phyloP scores from a whole-genome alignment of 2,329 filamentous ascomycete species.

The Pseudopithomyces maydicus region DNA sequence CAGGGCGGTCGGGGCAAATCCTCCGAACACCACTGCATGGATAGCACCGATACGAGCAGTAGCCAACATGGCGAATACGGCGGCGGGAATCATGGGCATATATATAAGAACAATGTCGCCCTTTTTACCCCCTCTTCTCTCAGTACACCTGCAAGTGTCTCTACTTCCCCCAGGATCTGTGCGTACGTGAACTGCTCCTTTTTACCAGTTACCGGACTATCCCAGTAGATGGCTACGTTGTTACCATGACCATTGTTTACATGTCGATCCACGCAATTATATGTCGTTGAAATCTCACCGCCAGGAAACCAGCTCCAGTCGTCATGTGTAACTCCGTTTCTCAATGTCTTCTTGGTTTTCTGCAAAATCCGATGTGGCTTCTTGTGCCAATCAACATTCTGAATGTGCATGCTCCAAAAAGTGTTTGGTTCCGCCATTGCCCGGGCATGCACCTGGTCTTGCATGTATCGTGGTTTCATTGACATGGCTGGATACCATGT shows the following conservation, averaged over 20 bases:
- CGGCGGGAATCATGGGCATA: slow-evolving; percentile 96
- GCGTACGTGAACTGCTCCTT: slow-evolving; percentile 77
- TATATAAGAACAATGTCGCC: slow-evolving; percentile 91
- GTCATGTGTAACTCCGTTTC: slow-evolving; percentile 66
- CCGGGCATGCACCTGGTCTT: slow-evolving; percentile 55
- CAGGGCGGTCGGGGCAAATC: slow-evolving; percentile 80
- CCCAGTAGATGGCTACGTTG: slow-evolving; percentile 79
- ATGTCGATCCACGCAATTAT: slow-evolving; percentile 90
- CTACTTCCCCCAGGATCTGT: slow-evolving; percentile 77
- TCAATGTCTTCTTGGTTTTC: slow-evolving; percentile 66
- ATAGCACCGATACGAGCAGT: slow-evolving; percentile 81
- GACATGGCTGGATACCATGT: not conserved
- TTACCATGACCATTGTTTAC: slow-evolving; percentile 76
- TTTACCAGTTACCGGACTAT: slow-evolving; percentile 78
- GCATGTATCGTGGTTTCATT: slow-evolving; percentile 35
- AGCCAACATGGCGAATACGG: slow-evolving; percentile 84
- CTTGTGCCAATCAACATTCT: slow-evolving; percentile 80
- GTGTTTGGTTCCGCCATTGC: slow-evolving; percentile 71
- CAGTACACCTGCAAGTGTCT: slow-evolving; percentile 79
- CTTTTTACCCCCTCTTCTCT: slow-evolving; percentile 80
- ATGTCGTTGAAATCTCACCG: slow-evolving; percentile 87
- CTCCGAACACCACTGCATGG: slow-evolving; percentile 91
- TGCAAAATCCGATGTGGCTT: slow-evolving; percentile 68
- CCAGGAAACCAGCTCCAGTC: slow-evolving; percentile 91
- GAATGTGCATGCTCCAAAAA: slow-evolving; percentile 79